Conservation (phyloP, 768 basidiomycete species). For the Calocera viscosa region DNA sequence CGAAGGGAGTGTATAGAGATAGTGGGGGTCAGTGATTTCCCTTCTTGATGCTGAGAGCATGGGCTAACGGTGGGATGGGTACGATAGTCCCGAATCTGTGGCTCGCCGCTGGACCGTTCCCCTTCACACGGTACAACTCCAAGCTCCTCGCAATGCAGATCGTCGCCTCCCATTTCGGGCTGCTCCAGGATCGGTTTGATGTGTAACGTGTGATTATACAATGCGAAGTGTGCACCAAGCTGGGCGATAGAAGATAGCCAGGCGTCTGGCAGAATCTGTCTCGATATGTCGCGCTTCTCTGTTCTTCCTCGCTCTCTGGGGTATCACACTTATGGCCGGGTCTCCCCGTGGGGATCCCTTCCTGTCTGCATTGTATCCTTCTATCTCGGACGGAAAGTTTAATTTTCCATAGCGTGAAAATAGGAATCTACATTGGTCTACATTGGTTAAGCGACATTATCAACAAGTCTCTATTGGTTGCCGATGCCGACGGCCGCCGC, state of each 20-base stretch:
- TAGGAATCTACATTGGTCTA: background rate
- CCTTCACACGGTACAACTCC: slow-evolving; percentile 1
- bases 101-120: background rate
- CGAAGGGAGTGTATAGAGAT: background rate
- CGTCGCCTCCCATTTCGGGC: background rate
- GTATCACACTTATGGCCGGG: background rate
- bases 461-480: background rate
- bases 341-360: background rate
- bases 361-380: background rate
- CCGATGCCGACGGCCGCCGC: background rate
- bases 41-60: background rate
- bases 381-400: background rate
- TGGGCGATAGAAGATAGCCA: background rate
- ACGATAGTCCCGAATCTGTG: background rate
- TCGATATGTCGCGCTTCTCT: background rate
- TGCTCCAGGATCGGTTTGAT: background rate
- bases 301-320: background rate
- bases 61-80: background rate
- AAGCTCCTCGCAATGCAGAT: background rate
- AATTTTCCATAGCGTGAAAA: background rate
- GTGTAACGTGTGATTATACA: background rate
- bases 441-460: too few species aligned
- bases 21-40: background rate
- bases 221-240: background rate
- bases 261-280: background rate